Evolutionary conservation across 805 yeast species (phyloP).

Genomic region (Candida maris): DNA sequence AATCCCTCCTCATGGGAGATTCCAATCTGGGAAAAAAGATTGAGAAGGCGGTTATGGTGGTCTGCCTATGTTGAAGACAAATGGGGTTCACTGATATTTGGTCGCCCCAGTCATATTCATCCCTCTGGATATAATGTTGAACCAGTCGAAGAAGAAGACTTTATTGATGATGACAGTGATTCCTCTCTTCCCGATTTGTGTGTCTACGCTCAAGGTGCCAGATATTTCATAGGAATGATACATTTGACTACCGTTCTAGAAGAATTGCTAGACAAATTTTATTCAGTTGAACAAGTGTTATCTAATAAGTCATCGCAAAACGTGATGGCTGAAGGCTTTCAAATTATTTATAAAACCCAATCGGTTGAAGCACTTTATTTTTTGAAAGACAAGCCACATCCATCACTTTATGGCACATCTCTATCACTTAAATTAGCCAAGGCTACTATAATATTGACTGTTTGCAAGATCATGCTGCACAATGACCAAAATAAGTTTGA

Average conservation of each 20-base stretch:
- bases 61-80: slow-evolving; percentile 32
- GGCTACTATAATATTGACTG: slow-evolving; percentile 3
- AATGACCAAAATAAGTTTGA: neutral
- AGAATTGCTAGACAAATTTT: slow-evolving; percentile 2
- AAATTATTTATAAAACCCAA: slow-evolving; percentile 3
- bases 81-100: slow-evolving; percentile 31
- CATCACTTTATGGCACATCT: slow-evolving; percentile 1
- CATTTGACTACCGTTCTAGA: slow-evolving; percentile 4
- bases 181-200: slow-evolving; percentile 22
- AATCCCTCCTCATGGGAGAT: slow-evolving; percentile 34
- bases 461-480: slow-evolving; percentile 4
- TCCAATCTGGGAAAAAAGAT: slow-evolving; percentile 26
- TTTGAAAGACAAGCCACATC: slow-evolving; percentile 2
- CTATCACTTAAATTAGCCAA: slow-evolving; percentile 6
- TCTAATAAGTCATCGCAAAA: slow-evolving; percentile 1
- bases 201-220: slow-evolving; percentile 2
- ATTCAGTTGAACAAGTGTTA: slow-evolving; percentile 2
- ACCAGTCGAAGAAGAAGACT: slow-evolving; percentile 60
- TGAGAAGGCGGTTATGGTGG: slow-evolving; percentile 33
- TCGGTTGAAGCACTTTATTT: slow-evolving; percentile 5
- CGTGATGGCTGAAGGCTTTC: slow-evolving; percentile 1
- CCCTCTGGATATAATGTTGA: slow-evolving; percentile 56
- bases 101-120: slow-evolving; percentile 29
- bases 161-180: slow-evolving; percentile 46
- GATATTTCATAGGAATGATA: slow-evolving; percentile 5